Evolutionary conservation across 2,329 filamentous ascomycete species (phyloP), one percentile per base, ranked within the genome.

Genomic region (Sporothrix brasiliensis): DNA sequence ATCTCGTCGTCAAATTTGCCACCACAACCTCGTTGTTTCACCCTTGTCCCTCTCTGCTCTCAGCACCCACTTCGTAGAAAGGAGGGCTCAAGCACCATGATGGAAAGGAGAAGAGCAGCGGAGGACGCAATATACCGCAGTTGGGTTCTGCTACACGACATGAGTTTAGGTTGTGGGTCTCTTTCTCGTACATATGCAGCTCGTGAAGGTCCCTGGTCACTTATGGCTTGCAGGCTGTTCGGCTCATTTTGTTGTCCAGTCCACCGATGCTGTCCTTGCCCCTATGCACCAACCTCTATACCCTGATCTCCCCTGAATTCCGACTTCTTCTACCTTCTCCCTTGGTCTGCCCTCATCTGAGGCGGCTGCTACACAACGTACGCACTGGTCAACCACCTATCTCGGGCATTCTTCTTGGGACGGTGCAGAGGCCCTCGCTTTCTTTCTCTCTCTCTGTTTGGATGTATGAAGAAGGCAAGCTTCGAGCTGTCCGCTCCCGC

Each of bases 141-240:
- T 53, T 39, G 27, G 60, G 58, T 50, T 44, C 58, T 68, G 65
- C 56, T 71, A 58, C 50, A 52, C 66, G 39, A 71, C 69, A 19
- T 53, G 65, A 58, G 66, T 41, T 56, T 47, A 58, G 50, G 41
- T 58, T 44, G 58, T 58, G 69, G 69, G 65, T 19, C 49, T 39
- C 21, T 27, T 34, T 65, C 41, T 49, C 60, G 60, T 49, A 30
- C 41, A 16, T 41, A 39, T 47, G 49, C 61, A 68, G 54, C 49
- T 49, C 54, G 50, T 16, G 27, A 58, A 58, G 50, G 16, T 63
- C 3, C 9, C 58, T 69, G 19, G 69, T 53, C 49, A 13, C 41
- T 54, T 47, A 50, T 63, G 58, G 39, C 58, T 27, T 47, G 2
- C 6, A 19, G 21, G 13, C 58, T 47, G 13, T 27, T 63, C 4